Base-by-base conservation (phyloP, 2,329 filamentous ascomycete genomes). In the Orbilia quercus region DNA sequence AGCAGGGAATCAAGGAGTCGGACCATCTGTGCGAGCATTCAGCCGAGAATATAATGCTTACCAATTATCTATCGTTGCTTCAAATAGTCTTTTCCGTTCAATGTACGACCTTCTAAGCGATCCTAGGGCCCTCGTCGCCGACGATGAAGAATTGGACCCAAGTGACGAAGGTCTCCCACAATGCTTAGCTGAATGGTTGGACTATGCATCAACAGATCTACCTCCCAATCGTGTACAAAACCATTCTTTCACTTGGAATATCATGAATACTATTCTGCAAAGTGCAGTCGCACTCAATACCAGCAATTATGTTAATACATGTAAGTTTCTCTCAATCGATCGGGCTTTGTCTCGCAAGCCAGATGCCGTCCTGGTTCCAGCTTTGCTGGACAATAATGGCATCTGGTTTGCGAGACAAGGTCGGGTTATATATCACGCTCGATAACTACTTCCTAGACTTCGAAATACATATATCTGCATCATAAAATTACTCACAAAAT, bases 151-250 rank as follows among this genome's bases (percentile, higher is more conserved):
- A 58, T 58, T 36, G 54, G 54, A 58, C 20, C 54, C 54, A 45
- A 47, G 40, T 45, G 54, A 58, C 22, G 22, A 58, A 58, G 54
- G 18, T 47, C 54, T 58, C 38, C 54, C 54, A 34, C 54, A 58
- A 58, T 58, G 54, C 54, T 38, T 58, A 58, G 54, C 54, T 58
- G 54, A 58, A 58, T 58, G 54, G 54, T 45, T 58, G 54, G 54
- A 58, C 22, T 58, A 58, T 58, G 20, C 54, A 28, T 28, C 45
- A 45, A 31, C 38, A 58, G 36, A 58, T 45, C 36, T 58, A 38
- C 54, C 54, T 47, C 54, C 36, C 54, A 22, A 45, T 58, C 54
- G 38, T 58, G 38, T 45, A 58, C 20, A 45, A 58, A 31, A 58
- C 23, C 4, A 44, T 58, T 45, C 9, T 47, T 47, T 58, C 54